Conservation (phyloP, 176 grass and related monocot genomes). For the Oropetium thomaeum region DNA sequence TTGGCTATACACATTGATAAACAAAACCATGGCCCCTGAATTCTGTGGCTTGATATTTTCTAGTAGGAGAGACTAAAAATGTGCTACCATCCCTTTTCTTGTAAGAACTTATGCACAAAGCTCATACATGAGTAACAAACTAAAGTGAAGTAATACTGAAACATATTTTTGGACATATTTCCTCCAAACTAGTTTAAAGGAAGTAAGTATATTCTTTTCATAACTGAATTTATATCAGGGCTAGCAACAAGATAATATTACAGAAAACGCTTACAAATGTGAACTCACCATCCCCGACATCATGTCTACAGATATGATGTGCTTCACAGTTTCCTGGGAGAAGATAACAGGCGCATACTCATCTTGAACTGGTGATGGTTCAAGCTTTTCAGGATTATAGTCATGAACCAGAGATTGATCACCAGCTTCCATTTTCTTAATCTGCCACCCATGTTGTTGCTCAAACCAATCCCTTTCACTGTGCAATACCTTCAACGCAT, state of each 20-base stretch:
- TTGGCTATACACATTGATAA: neutral
- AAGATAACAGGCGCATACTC: conserved; percentile 90
- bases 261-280: neutral
- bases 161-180: neutral
- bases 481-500: conserved; percentile 73
- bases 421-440: conserved; percentile 79
- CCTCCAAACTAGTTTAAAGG: neutral
- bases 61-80: too few species aligned
- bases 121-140: neutral
- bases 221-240: neutral
- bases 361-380: conserved; percentile 64
- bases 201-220: neutral
- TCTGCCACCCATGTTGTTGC: conserved; percentile 63
- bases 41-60: neutral
- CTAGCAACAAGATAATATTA: conserved; percentile 4
- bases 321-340: conserved; percentile 81
- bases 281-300: conserved; percentile 75
- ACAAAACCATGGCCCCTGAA: neutral
- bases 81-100: neutral
- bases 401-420: conserved; percentile 64
- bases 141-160: neutral
- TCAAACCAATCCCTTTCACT: conserved; percentile 65
- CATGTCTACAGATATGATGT: conserved; percentile 86
- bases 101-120: neutral
- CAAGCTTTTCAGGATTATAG: conserved; percentile 63